A percentile compares a stretch with the other conserved stretches of the same genome.
phyloP scores from a whole-genome alignment of 2,329 filamentous ascomycete species.

The Claviceps maximensis region DNA sequence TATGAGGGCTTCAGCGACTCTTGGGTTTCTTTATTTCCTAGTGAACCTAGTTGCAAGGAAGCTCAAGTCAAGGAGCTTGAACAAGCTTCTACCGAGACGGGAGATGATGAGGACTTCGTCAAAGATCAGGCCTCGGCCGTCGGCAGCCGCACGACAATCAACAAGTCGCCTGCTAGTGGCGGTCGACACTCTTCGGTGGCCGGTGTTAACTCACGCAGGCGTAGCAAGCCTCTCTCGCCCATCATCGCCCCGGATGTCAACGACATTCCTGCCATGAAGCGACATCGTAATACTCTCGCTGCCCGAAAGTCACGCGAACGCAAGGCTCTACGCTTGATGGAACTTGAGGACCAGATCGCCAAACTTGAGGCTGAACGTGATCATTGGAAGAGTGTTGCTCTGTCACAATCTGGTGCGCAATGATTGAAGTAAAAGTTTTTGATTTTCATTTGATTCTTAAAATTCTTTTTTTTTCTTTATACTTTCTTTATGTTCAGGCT shows the following conservation, averaged over 20 bases:
- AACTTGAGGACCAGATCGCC: slow-evolving; percentile 59
- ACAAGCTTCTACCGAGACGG: slow-evolving; percentile 28
- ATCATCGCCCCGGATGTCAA: slow-evolving; percentile 62
- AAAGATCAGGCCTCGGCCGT: slow-evolving; percentile 24
- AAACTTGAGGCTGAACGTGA: slow-evolving; percentile 54
- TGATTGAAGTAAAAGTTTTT: slow-evolving; percentile 1
- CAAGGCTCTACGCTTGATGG: slow-evolving; percentile 64
- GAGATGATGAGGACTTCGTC: slow-evolving; percentile 36
- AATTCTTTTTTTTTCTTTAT: background rate
- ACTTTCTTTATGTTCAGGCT: background rate
- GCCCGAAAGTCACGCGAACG: slow-evolving; percentile 86
- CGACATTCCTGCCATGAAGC: slow-evolving; percentile 76
- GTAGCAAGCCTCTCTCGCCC: slow-evolving; percentile 67
- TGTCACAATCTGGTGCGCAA: slow-evolving; percentile 19
- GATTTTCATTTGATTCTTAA: background rate
- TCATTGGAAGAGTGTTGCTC: slow-evolving; percentile 48
- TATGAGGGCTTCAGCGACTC: slow-evolving; percentile 37
- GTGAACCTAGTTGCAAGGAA: slow-evolving; percentile 20
- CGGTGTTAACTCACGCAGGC: slow-evolving; percentile 60
- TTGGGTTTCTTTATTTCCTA: slow-evolving; percentile 66
- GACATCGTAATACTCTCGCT: slow-evolving; percentile 83
- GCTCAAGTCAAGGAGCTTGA: slow-evolving; percentile 19
- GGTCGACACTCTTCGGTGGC: slow-evolving; percentile 53
- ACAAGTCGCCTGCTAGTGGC: slow-evolving; percentile 27
- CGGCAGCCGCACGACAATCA: slow-evolving; percentile 34